Evolutionary conservation across 768 basidiomycete genomes (phyloP).

Genomic region (Auriculariales sp.): DNA sequence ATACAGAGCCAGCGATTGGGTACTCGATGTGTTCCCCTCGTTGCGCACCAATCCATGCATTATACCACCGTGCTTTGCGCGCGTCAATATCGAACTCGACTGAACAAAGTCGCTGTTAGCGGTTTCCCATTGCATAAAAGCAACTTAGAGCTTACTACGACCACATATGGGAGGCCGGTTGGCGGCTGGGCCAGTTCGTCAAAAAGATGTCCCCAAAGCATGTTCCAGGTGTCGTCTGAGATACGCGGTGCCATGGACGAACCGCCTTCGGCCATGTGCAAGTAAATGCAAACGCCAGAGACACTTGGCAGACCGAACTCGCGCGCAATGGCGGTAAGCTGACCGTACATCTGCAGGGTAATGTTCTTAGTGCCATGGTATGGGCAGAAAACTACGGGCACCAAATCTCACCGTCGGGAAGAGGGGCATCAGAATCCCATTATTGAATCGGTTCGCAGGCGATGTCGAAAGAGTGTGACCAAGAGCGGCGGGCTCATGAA

Average conservation of each 20-base stretch:
- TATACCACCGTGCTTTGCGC: slow-evolving; percentile 63
- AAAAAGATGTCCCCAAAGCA: slow-evolving; percentile 48
- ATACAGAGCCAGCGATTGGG: slow-evolving; percentile 27
- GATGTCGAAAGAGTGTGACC: slow-evolving; percentile 45
- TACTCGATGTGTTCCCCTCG: slow-evolving; percentile 26
- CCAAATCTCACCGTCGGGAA: slow-evolving; percentile 61
- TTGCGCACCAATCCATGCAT: slow-evolving; percentile 49
- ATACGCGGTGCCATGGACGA: slow-evolving; percentile 49
- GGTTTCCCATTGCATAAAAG: too few relatives aligned
- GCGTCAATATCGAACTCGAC: slow-evolving; percentile 84
- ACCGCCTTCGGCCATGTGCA: slow-evolving; percentile 46
- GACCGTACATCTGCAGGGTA: slow-evolving; percentile 61
- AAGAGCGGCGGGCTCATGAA: slow-evolving; percentile 42
- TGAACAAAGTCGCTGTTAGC: too few relatives aligned
- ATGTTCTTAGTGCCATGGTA: not conserved
- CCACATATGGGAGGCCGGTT: slow-evolving; percentile 46
- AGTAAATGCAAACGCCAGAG: slow-evolving; percentile 64
- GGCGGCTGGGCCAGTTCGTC: slow-evolving; percentile 16
- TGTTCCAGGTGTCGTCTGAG: slow-evolving; percentile 64
- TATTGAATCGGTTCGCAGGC: slow-evolving; percentile 43
- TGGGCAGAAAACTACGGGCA: not conserved
- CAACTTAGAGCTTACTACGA: too few relatives aligned
- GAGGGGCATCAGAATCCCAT: slow-evolving; percentile 62
- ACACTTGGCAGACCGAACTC: slow-evolving; percentile 74
- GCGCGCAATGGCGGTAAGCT: slow-evolving; percentile 62